Base-by-base conservation (phyloP, 2,329 filamentous ascomycete species). In the Alternaria infectoria region DNA sequence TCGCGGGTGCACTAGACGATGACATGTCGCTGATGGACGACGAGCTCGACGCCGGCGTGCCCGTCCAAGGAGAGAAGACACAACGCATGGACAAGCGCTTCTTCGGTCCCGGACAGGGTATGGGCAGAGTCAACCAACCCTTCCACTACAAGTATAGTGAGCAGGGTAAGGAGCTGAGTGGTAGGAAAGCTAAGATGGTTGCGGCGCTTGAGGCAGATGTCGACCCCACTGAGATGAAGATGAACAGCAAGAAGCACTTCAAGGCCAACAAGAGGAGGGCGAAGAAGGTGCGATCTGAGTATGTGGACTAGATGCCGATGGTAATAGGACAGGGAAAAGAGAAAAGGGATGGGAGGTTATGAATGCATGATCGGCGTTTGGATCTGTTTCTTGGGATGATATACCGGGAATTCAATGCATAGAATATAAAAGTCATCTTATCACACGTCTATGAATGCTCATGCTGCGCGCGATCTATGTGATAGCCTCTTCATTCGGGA, bases 101-200 rank as follows among this genome's bases (percentile, higher is more conserved):
- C 85, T 99, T 99, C 77, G 90, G 87, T 6, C 83, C 88, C 3
- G 86, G 85, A 2, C 85, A 87, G 59, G 84, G 87, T 11, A 86
- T 84, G 47, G 87, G 86, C 1, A 91, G 92, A 73, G 68, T 96
- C 40, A 89, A 83, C 59, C 89, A 89, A 84, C 94, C 96, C 0
- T 98, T 98, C 83, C 95, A 90, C 80, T 88, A 96, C 82, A 92
- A 96, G 82, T 96, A 97, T 81, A 90, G 89, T 4, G 87, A 96
- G 80, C 93, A 97, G 76, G 93, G 93, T 5, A 96, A 93, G 82
- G 84, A 91, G 66, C 81, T 97, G 50, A 93, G 88, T 17, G 94
- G 94, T 0, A 86, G 96, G 64, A 99, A 99, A 81, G 87, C 93
- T 54, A 89, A 89, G 74, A 86, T 90, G 43, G 88, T 97, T 84